Evolutionary conservation across 306 rosid genomes (phyloP).

Genomic region (Morella rubra): DNA sequence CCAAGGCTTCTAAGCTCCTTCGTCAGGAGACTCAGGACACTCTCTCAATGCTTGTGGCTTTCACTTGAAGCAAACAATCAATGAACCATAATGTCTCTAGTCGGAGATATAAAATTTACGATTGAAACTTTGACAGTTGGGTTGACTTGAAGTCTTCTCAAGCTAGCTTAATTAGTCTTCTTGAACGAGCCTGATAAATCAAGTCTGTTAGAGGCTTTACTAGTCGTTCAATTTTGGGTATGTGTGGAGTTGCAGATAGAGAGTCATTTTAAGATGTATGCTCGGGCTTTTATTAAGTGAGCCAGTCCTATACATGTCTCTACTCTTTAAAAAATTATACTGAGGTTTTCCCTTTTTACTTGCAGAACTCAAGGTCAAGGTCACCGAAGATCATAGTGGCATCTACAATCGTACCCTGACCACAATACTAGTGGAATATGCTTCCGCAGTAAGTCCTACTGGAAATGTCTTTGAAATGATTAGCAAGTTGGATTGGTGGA

Average conservation of each 20-base stretch:
- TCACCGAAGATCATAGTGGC: constrained; percentile 1
- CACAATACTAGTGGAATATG: constrained; percentile 71
- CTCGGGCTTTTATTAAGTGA: neutral
- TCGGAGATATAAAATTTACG: neutral
- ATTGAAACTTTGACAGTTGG: neutral
- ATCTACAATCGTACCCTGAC: constrained; percentile 76
- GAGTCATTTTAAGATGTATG: neutral
- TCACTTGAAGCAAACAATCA: neutral
- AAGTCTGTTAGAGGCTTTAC: neutral
- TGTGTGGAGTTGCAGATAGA: neutral
- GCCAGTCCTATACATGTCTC: neutral
- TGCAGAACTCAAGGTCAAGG: constrained; percentile 54
- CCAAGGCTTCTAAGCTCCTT: too few relatives aligned
- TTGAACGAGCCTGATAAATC: neutral
- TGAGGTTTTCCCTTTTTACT: constrained; percentile 8
- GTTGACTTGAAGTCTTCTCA: neutral
- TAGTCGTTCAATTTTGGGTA: neutral
- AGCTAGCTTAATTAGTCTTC: neutral
- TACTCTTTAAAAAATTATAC: constrained; percentile 1
- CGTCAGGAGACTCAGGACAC: too few relatives aligned
- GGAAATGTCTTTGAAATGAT: neutral
- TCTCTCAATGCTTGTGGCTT: neutral
- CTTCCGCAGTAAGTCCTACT: constrained; percentile 70
- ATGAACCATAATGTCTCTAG: neutral
- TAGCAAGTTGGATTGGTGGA: neutral